Evolutionary conservation across 2,329 filamentous ascomycete genomes (phyloP).

Genomic region (Didymella exigua): DNA sequence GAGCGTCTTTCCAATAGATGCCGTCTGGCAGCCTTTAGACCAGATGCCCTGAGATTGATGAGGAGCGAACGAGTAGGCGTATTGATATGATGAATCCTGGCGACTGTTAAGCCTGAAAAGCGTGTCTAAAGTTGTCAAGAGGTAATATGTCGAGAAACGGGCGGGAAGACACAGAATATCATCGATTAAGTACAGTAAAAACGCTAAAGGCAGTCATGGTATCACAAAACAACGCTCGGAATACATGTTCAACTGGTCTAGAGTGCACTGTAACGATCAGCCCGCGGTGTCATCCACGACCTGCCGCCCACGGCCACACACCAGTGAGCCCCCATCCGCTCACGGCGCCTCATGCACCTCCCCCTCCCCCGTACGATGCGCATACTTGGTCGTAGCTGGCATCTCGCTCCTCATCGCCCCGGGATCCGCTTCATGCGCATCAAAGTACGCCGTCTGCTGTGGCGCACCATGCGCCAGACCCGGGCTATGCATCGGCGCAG

Average conservation of each 20-base stretch:
- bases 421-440: conserved; percentile 2
- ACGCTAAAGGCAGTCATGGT: not conserved
- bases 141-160: too few relatives aligned
- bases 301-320: too few relatives aligned
- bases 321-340: not conserved
- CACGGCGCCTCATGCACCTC: conserved; percentile 20
- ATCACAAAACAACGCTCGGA: not conserved
- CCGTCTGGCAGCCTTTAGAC: too few relatives aligned
- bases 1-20: too few relatives aligned
- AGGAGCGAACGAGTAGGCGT: too few relatives aligned
- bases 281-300: too few relatives aligned
- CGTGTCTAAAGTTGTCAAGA: too few relatives aligned
- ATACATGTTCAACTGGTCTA: not conserved
- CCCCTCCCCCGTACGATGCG: conserved; percentile 10
- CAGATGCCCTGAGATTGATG: not conserved
- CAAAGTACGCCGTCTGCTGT: conserved; percentile 7
- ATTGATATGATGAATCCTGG: too few relatives aligned
- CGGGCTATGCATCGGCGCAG: conserved; percentile 13
- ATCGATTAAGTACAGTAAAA: not conserved
- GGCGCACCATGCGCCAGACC: not conserved
- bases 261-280: not conserved
- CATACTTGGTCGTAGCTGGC: conserved; percentile 26
- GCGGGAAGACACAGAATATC: too few relatives aligned
- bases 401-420: conserved; percentile 16
- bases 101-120: too few relatives aligned